phyloP scores from a whole-genome alignment of 148 eudicot genomes.

The Vaccinium vitisidaea region DNA sequence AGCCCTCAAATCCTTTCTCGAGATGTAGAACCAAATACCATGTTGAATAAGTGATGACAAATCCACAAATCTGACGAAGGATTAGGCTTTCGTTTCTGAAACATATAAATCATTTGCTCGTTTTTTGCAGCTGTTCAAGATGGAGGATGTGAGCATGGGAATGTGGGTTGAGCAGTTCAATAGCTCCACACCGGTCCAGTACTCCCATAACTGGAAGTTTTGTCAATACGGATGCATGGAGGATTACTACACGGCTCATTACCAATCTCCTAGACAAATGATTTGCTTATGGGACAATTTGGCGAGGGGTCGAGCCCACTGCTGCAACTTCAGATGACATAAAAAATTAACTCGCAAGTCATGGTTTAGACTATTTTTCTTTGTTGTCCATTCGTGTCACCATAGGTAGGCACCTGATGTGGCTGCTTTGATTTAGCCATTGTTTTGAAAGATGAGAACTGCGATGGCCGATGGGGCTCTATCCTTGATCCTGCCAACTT shows the following conservation, averaged over 20 bases:
- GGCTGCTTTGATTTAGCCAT: neutral
- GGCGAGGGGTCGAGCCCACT: slow-evolving; percentile 61
- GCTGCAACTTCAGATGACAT: slow-evolving; percentile 71
- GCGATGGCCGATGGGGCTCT: neutral
- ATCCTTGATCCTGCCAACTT: neutral
- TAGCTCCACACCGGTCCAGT: slow-evolving; percentile 68
- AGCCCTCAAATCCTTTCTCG: neutral
- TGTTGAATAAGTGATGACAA: neutral
- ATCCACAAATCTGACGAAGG: neutral
- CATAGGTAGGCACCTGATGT: neutral
- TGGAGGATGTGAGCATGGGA: slow-evolving; percentile 99
- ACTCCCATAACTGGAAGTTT: slow-evolving; percentile 86
- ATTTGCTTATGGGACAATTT: slow-evolving; percentile 82
- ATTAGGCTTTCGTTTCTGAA: neutral
- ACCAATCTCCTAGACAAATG: slow-evolving; percentile 95
- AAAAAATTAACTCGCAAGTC: neutral
- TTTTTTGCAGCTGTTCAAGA: slow-evolving; percentile 74
- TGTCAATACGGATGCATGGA: slow-evolving; percentile 95
- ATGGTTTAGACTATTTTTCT: neutral
- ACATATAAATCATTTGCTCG: neutral
- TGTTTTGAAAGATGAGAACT: neutral
- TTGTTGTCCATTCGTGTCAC: neutral
- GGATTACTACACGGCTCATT: slow-evolving; percentile 87
- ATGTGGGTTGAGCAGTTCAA: slow-evolving; percentile 98
- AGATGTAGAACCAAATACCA: neutral